phyloP scores from a whole-genome alignment of 805 yeast genomes.

The Saccharomyces jurei region DNA sequence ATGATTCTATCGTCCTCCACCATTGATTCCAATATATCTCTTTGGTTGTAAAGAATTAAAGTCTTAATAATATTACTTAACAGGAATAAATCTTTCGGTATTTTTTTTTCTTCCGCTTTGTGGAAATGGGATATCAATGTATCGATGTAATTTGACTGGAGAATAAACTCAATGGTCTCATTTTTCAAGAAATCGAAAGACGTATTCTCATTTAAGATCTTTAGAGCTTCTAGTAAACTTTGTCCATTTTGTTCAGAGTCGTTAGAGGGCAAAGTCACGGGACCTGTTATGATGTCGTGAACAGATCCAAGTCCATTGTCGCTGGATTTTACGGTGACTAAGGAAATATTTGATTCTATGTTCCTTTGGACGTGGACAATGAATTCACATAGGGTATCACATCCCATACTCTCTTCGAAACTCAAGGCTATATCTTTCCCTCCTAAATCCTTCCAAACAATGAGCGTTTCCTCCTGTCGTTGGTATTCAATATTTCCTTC shows the following conservation, averaged over 20 bases:
- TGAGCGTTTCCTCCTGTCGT: conserved; percentile 86
- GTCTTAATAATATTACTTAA: conserved; percentile 71
- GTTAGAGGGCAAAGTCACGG: conserved; percentile 56
- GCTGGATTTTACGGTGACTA: conserved; percentile 56
- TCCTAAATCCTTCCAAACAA: conserved; percentile 81
- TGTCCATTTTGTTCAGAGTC: conserved; percentile 39
- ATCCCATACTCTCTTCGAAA: conserved; percentile 87
- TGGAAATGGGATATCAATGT: conserved; percentile 47
- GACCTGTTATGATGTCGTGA: conserved; percentile 75
- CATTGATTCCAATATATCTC: conserved; percentile 48
- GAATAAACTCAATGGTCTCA: conserved; percentile 50
- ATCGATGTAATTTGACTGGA: conserved; percentile 44
- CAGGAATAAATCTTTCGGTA: conserved; percentile 50
- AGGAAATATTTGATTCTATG: conserved; percentile 55
- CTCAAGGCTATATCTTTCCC: conserved; percentile 78
- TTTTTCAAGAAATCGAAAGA: conserved; percentile 52
- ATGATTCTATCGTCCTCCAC: conserved; percentile 43
- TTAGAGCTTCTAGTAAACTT: conserved; percentile 47
- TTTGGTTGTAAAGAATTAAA: conserved; percentile 63
- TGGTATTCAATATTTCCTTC: conserved; percentile 78
- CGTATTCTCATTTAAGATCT: conserved; percentile 50
- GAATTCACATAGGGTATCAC: conserved; percentile 76
- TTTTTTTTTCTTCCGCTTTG: conserved; percentile 44
- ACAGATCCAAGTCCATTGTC: conserved; percentile 43
- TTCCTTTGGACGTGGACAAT: conserved; percentile 58